Base-by-base conservation (phyloP, 1,139 yeast genomes). In the Geotrichum europaeum region DNA sequence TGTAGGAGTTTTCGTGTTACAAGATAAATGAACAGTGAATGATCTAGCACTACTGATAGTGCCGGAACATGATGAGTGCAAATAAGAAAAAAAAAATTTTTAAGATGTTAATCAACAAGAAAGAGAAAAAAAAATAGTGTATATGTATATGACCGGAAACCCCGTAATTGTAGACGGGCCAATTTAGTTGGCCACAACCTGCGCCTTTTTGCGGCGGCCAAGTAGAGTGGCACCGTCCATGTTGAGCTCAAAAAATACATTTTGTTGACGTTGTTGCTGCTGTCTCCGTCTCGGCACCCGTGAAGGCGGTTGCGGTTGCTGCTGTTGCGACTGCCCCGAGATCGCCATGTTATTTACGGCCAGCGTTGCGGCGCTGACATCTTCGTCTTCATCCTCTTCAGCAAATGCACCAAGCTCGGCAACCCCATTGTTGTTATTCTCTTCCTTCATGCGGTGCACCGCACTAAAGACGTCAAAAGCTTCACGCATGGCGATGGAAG, bases 381-480 rank as follows among this genome's bases (percentile, higher is more conserved):
- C 60, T 10, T 56, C 62, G 2, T 55, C 65, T 22, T 56, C 64
- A 24, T 56, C 61, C 9, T 53, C 56, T 51, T 59, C 61, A 10
- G 45, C 56, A 22, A 61, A 51, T 64, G 36, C 56, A 65, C 25
- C 78, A 36, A 36, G 43, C n/a, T 36, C 18, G n/a, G 43, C 43
- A 13, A 5, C 12, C 0, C n/a, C n/a, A 72, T 53, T 84, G 75
- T 1, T 36, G 84, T n/a, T n/a, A n/a, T 86, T 86, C 70, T 90
- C 97, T 75, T 89, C 96, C 50, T 92, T 96, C 79, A 84, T 84
- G 73, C 99, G 85, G 72, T 91, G 96, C 9, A 94, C 96, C 0
- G 97, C 97, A 62, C 95, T 86, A 22, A 96, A 87, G 18, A 94
- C 88, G 71, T 94, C 99, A 75, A 92, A 92, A 10, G 96, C 97